These are phyloP conservation scores for Monosporascus sp. DNA, from an alignment of 2,329 filamentous ascomycete species.

Conservation along the genomic window DNA sequence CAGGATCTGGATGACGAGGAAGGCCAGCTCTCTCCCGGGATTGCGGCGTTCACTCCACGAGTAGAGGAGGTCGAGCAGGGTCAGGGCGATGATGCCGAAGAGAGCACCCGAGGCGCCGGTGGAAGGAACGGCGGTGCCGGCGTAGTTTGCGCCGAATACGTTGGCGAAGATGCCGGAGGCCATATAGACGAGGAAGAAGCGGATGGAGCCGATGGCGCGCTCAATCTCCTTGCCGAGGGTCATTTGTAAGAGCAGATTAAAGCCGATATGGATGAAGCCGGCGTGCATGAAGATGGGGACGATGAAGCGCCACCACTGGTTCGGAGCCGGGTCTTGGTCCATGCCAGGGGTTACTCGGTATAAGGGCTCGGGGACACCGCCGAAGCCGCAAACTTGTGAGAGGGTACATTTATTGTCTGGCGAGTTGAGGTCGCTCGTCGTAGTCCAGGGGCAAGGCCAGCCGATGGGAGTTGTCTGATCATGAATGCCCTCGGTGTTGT, in stretches of 20 bases:
- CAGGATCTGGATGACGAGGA: slow-evolving; percentile 77
- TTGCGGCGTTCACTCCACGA: slow-evolving; percentile 77
- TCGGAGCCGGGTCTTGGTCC: slow-evolving; percentile 56
- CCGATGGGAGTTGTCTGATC: slow-evolving; percentile 40
- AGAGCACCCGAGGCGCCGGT: slow-evolving; percentile 85
- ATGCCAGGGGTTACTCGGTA: slow-evolving; percentile 41
- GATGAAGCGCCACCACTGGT: slow-evolving; percentile 98
- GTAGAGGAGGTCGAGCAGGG: slow-evolving; percentile 84
- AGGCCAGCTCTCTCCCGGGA: slow-evolving; percentile 79
- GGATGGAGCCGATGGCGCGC: slow-evolving; percentile 76
- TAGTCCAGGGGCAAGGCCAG: slow-evolving; percentile 82
- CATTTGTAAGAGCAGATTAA: slow-evolving; percentile 89
- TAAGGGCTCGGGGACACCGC: slow-evolving; percentile 64
- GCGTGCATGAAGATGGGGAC: slow-evolving; percentile 92
- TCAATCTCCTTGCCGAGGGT: slow-evolving; percentile 93
- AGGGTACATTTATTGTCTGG: slow-evolving; percentile 61
- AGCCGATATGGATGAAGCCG: slow-evolving; percentile 88
- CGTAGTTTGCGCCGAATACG: slow-evolving; percentile 90
- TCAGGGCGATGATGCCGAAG: slow-evolving; percentile 87
- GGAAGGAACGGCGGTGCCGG: slow-evolving; percentile 72
- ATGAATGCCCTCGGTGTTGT: slow-evolving; percentile 65
- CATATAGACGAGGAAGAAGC: slow-evolving; percentile 87
- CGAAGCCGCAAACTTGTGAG: slow-evolving; percentile 78
- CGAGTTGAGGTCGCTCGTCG: slow-evolving; percentile 46
- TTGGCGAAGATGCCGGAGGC: slow-evolving; percentile 92